These are phyloP conservation scores for Xenosphaeropsis pyriputrescens DNA, from an alignment of 2,329 filamentous ascomycete species.

Conservation along the genomic window DNA sequence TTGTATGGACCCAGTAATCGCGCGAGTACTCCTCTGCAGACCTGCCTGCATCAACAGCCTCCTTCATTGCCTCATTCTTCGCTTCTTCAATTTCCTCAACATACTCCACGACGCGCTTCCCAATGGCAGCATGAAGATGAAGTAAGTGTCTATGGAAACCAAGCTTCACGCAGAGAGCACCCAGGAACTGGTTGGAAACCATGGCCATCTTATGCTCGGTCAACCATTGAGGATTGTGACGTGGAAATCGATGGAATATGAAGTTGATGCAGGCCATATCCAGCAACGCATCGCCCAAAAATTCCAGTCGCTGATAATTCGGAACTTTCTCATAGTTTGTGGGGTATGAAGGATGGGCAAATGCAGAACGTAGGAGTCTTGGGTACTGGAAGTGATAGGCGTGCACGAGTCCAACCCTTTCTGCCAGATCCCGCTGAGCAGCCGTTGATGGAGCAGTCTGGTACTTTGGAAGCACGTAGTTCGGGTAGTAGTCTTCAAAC, in stretches of 20 bases:
- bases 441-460: slow-evolving; percentile 48
- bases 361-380: slow-evolving; percentile 66
- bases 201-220: slow-evolving; percentile 99
- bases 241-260: slow-evolving; percentile 62
- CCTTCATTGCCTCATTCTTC: slow-evolving; percentile 22
- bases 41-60: slow-evolving; percentile 19
- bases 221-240: slow-evolving; percentile 85
- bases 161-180: slow-evolving; percentile 64
- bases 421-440: slow-evolving; percentile 52
- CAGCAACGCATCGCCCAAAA: slow-evolving; percentile 76
- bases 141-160: slow-evolving; percentile 64
- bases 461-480: slow-evolving; percentile 58
- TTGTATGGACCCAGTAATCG: slow-evolving; percentile 56
- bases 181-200: slow-evolving; percentile 91
- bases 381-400: slow-evolving; percentile 60
- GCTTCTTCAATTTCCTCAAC: slow-evolving; percentile 42
- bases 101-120: slow-evolving; percentile 34
- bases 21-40: slow-evolving; percentile 26
- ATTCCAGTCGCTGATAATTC: slow-evolving; percentile 82
- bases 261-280: slow-evolving; percentile 77
- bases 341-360: slow-evolving; percentile 76
- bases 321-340: slow-evolving; percentile 64
- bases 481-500: slow-evolving; percentile 60
- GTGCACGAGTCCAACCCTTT: slow-evolving; percentile 41
- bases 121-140: slow-evolving; percentile 28